phyloP scores from a whole-genome alignment of 2,329 filamentous ascomycete genomes.

The Verticillium nonalfalfae region DNA sequence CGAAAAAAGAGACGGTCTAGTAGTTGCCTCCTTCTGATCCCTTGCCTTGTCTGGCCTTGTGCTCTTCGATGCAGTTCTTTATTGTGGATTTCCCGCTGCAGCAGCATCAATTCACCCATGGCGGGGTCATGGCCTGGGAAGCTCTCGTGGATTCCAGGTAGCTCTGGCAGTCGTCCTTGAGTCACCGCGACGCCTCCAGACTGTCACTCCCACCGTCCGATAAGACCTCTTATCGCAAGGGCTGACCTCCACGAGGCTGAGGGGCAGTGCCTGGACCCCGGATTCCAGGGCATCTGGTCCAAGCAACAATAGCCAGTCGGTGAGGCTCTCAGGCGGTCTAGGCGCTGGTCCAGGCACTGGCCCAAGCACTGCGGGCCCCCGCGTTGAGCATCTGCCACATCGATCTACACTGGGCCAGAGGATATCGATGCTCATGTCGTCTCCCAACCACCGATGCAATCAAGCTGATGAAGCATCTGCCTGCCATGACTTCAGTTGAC shows the following conservation, averaged over 20 bases:
- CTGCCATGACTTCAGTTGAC: too few relatives aligned
- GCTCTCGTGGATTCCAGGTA: neutral
- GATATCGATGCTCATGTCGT: too few relatives aligned
- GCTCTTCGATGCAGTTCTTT: neutral
- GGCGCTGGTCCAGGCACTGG: neutral
- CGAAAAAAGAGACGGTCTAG: neutral
- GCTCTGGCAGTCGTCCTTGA: neutral
- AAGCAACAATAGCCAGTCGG: neutral
- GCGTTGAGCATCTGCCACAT: too few relatives aligned
- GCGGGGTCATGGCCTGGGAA: neutral
- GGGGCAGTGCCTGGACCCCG: neutral
- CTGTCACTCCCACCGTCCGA: neutral
- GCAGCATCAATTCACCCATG: neutral
- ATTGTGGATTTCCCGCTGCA: neutral
- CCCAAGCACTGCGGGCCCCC: neutral
- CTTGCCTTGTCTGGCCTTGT: neutral
- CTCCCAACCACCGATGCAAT: too few relatives aligned
- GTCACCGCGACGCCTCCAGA: neutral
- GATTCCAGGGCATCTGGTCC: neutral
- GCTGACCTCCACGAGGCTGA: neutral
- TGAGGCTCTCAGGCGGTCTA: neutral
- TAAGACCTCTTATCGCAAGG: neutral
- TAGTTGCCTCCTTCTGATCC: neutral
- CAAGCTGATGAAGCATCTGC: too few relatives aligned
- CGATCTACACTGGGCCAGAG: too few relatives aligned